Evolutionary conservation across 352 stramenopile species (phyloP), one percentile per base, ranked within the genome.

Genomic region (Pythium utonaiense): DNA sequence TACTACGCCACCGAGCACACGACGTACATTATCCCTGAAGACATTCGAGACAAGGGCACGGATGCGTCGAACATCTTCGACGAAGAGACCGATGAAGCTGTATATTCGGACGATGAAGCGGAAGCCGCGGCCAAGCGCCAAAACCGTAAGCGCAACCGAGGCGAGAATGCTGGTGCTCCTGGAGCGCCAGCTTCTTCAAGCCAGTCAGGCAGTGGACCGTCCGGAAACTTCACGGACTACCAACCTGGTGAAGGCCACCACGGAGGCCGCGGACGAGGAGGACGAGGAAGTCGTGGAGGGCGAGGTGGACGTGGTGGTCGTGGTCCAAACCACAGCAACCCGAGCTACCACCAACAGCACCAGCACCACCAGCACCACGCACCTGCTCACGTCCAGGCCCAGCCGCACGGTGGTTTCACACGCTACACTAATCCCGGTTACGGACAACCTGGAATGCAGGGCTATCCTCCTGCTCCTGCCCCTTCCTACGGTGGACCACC

Each of bases 11-110:
- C 83, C 0, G 73, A 95, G 36, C 80, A 93, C 69, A 84, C 80
- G 45, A 91, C 78, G 42, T 93, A 92, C 64, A 86, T 95, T 56
- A 64, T 86, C 24, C 80, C 83, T 0, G 82, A 90, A 38, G 68
- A 80, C 1, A 88, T 93, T 50, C 82, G 82, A 55, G 76, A 89
- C 64, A 95, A 93, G 52, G 86, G 86, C 25, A 89, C 86, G 13
- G 86, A 95, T 53, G 86, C 86, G 10, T 95, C 86, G 44, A 93
- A 95, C 53, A 70, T 93, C 56, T 95, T 86, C 57, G 86, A 95
- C 30, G 86, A 95, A 78, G 86, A 95, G 49, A 75, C 71, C 2
- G 83, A 93, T 28, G 83, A 95, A 33, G 54, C 66, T 0, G 70
- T 86, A 10, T 95, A 85, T 62, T 95, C 86, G 21, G 86, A 95